Base-by-base conservation (phyloP, 352 stramenopile species). In the Saprolegnia parasitica region DNA sequence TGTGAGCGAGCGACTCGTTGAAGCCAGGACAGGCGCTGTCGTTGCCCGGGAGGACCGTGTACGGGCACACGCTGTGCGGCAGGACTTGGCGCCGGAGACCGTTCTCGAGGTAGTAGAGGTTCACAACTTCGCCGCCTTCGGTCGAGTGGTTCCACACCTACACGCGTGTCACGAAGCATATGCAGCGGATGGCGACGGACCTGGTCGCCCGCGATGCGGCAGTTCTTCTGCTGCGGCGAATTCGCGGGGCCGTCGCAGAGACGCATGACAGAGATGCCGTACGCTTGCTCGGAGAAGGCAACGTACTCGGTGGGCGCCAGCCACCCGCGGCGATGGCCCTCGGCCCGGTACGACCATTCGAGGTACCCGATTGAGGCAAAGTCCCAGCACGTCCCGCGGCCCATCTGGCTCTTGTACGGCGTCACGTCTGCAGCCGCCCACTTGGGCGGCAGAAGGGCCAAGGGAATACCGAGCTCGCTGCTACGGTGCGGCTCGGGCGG, bases 341-440 rank as follows among this genome's bases (percentile, higher is more conserved):
- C 79, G 55, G 79, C 73, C 21, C 81, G 78, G 68, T 89, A 89
- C 71, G 74, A 81, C 60, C 86, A 78, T 68, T 89, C 81, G 21
- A 89, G 49, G 13, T 83, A 77, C 0, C 63, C 79, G 21, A 89
- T 78, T 5, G 77, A 83, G 5, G 76, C 79, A 66, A 87, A 88
- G 61, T 88, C 81, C 81, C 81, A 89, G 75, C 81, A 87, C 35
- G 81, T 89, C 21, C 81, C 81, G 21, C 79, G 77, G 49, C 83
- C 75, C 45, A 86, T 79, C 62, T 89, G 81, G 20, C 78, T 87
- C 75, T 89, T 87, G 70, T 85, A 72, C 13, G 81, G 81, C 23
- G 81, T 89, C 32, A 84, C 73, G 46, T 75, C 74, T 46, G 78
- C 56, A 26, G 84, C 78, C 11, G 74, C 74, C 55, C 84, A 89